Conservation (phyloP, 1,284 basidiomycete species). For the Mycena citricolor region DNA sequence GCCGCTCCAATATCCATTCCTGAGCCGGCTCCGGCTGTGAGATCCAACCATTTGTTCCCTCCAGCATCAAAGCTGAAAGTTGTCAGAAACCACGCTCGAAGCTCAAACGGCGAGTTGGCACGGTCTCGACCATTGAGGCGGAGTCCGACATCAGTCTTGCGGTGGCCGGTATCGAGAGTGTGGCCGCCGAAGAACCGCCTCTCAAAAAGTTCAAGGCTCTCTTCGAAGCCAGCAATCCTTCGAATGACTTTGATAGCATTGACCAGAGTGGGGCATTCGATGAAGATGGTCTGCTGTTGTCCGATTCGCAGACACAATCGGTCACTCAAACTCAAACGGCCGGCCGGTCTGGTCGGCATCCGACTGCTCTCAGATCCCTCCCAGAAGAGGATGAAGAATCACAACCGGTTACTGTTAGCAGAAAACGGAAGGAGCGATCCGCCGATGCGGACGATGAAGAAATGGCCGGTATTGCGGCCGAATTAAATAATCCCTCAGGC, state of each 20-base stretch:
- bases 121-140: conserved; percentile 34
- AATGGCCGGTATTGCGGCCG: conserved; percentile 35
- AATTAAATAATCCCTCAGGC: conserved; percentile 11
- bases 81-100: conserved; percentile 18
- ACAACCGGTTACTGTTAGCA: conserved; percentile 24
- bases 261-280: conserved; percentile 24
- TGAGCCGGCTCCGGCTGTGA: conserved; percentile 8
- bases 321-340: conserved; percentile 33
- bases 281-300: conserved; percentile 17
- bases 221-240: conserved; percentile 66
- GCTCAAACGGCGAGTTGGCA: conserved; percentile 21
- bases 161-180: conserved; percentile 21
- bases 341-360: conserved; percentile 12
- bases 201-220: conserved; percentile 69
- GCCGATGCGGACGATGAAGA: conserved; percentile 39
- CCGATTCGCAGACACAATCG: conserved; percentile 35
- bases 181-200: conserved; percentile 46
- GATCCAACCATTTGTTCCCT: conserved; percentile 1
- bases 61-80: not conserved
- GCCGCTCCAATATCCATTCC: conserved; percentile 11
- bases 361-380: conserved; percentile 37
- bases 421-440: conserved; percentile 34
- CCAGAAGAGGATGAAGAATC: conserved; percentile 52
- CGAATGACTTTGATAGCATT: conserved; percentile 35
- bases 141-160: conserved; percentile 32